These are phyloP conservation scores for Zelopaecilomyces penicillatus DNA, from an alignment of 2,329 filamentous ascomycete species.

Conservation along the genomic window DNA sequence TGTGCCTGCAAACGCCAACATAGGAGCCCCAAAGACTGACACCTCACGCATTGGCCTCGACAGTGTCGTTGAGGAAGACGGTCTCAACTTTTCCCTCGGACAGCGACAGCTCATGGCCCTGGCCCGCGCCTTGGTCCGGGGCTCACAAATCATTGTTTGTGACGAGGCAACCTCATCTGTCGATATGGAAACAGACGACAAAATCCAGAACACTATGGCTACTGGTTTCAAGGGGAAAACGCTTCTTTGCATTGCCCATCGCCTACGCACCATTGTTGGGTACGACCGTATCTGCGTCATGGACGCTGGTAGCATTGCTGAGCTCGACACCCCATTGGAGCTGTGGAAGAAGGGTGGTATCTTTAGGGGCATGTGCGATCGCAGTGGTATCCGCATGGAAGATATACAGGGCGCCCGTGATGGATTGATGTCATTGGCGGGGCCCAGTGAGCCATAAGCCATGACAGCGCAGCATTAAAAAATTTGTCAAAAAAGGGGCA, in stretches of 20 bases:
- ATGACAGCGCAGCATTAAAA: too few relatives aligned
- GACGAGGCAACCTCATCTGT: conserved; percentile 92
- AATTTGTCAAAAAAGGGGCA: too few relatives aligned
- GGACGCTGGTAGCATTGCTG: conserved; percentile 80
- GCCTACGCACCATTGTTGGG: conserved; percentile 81
- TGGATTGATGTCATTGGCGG: conserved; percentile 18
- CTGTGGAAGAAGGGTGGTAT: conserved; percentile 67
- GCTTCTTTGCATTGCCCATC: conserved; percentile 84
- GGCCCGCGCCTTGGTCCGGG: conserved; percentile 79
- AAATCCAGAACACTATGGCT: conserved; percentile 86
- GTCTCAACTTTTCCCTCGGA: conserved; percentile 89
- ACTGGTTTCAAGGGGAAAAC: conserved; percentile 80
- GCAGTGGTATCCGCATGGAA: conserved; percentile 62
- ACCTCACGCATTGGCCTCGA: conserved; percentile 70
- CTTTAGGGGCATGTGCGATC: conserved; percentile 83
- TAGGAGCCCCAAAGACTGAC: conserved; percentile 70
- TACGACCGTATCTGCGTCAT: conserved; percentile 97
- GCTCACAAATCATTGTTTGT: conserved; percentile 86
- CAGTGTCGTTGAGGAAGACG: conserved; percentile 81
- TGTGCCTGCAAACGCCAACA: conserved; percentile 49
- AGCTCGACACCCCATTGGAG: conserved; percentile 68
- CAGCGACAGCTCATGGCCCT: conserved; percentile 94
- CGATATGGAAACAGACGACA: conserved; percentile 93
- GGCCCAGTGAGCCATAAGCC: background rate
- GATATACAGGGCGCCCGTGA: conserved; percentile 41